These are phyloP conservation scores for Colletotrichum truncatum DNA, from an alignment of 2,329 filamentous ascomycete species.

Conservation along the genomic window DNA sequence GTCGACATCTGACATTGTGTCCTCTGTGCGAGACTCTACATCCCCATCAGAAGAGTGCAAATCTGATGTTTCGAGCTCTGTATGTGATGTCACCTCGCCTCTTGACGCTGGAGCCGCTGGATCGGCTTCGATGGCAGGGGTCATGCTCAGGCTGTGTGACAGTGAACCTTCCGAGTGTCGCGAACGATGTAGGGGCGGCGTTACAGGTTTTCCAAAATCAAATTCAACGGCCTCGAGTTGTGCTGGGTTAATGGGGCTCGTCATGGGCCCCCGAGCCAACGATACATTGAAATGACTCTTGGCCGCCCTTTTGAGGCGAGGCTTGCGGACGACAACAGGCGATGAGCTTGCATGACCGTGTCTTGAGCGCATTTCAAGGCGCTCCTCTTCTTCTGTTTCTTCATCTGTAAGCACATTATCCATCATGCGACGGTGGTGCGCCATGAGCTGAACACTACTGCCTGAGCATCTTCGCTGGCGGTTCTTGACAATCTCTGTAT, in stretches of 20 bases:
- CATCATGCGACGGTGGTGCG: conserved; percentile 44
- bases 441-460: conserved; percentile 54
- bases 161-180: conserved; percentile 19
- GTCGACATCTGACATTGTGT: conserved; percentile 29
- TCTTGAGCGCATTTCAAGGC: conserved; percentile 50
- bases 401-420: conserved; percentile 53
- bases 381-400: conserved; percentile 54
- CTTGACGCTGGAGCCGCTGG: neutral
- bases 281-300: conserved; percentile 43
- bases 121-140: conserved; percentile 8
- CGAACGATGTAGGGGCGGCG: conserved; percentile 19
- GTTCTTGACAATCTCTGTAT: conserved; percentile 41
- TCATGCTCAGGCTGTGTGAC: conserved; percentile 9
- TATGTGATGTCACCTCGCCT: conserved; percentile 24
- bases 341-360: conserved; percentile 37
- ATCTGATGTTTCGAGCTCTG: conserved; percentile 30
- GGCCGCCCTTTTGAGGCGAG: conserved; percentile 52
- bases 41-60: conserved; percentile 31
- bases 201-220: conserved; percentile 26
- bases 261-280: conserved; percentile 36
- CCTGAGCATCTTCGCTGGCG: conserved; percentile 59
- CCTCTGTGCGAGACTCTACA: conserved; percentile 28
- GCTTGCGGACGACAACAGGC: conserved; percentile 42
- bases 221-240: conserved; percentile 37
- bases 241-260: conserved; percentile 33